These are phyloP conservation scores for Termitomyces sp. DNA, from an alignment of 768 basidiomycete genomes.

Conservation along the genomic window DNA sequence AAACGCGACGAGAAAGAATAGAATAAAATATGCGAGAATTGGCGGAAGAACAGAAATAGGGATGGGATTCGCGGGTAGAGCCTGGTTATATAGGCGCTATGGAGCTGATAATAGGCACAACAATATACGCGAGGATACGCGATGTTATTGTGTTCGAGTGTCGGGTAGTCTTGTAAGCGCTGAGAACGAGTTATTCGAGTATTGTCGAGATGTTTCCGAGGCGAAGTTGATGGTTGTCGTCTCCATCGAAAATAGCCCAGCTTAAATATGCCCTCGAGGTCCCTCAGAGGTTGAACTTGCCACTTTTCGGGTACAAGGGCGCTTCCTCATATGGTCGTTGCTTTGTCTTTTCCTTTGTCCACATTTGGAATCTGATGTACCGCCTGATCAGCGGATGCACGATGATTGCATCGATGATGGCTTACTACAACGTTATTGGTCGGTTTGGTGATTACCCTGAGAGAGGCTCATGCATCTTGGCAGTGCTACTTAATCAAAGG, in stretches of 20 bases:
- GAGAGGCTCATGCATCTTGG: background rate
- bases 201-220: constrained; percentile 1
- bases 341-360: constrained; percentile 34
- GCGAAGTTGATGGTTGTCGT: constrained; percentile 1
- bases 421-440: background rate
- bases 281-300: background rate
- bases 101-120: constrained; percentile 3
- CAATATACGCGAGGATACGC: constrained; percentile 9
- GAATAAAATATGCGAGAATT: constrained; percentile 2
- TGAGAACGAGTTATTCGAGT: constrained; percentile 3
- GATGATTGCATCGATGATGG: too few species aligned
- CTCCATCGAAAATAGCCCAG: constrained; percentile 6
- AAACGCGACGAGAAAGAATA: constrained; percentile 6
- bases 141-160: constrained; percentile 14
- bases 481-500: background rate
- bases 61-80: background rate
- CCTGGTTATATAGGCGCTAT: background rate
- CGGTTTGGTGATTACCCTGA: background rate
- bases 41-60: background rate
- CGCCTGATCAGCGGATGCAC: background rate
- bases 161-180: background rate
- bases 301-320: constrained; percentile 26
- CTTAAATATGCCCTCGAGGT: constrained; percentile 26
- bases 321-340: constrained; percentile 23
- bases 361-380: constrained; percentile 8